Percentiles rank a stretch among this genome's conserved stretches.
Conservation (phyloP, 2,329 filamentous ascomycete species). For the Calonectria multiphialidica region DNA sequence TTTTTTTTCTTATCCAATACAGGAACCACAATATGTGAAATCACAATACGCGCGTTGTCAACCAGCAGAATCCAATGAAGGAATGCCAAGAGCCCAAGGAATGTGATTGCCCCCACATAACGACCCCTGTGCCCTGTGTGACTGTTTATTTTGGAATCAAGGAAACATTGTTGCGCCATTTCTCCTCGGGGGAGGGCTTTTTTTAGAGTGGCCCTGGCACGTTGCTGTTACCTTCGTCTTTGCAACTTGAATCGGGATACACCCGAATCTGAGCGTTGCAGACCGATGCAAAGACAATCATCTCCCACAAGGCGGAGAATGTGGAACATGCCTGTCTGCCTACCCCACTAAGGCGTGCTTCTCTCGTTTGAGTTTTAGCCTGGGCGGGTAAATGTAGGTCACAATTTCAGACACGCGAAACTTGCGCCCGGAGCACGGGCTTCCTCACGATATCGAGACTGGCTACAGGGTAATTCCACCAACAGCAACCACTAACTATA, state of each 20-base stretch:
- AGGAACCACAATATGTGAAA: background rate
- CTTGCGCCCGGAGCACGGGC: background rate
- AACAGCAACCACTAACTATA: background rate
- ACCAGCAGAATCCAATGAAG: background rate
- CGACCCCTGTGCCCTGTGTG: background rate
- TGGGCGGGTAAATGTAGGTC: background rate
- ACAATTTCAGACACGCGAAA: background rate
- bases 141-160: background rate
- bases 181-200: background rate
- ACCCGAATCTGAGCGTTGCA: background rate
- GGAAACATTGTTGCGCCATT: background rate
- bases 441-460: background rate
- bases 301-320: background rate
- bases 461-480: background rate
- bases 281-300: background rate
- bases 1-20: background rate
- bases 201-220: background rate
- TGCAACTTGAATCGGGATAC: background rate
- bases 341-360: background rate
- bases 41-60: background rate
- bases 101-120: conserved; percentile 1
- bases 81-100: conserved; percentile 1
- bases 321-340: background rate
- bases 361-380: background rate
- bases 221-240: background rate